Conservation (phyloP, 2,329 filamentous ascomycete species). For the Fusarium denticulatum region DNA sequence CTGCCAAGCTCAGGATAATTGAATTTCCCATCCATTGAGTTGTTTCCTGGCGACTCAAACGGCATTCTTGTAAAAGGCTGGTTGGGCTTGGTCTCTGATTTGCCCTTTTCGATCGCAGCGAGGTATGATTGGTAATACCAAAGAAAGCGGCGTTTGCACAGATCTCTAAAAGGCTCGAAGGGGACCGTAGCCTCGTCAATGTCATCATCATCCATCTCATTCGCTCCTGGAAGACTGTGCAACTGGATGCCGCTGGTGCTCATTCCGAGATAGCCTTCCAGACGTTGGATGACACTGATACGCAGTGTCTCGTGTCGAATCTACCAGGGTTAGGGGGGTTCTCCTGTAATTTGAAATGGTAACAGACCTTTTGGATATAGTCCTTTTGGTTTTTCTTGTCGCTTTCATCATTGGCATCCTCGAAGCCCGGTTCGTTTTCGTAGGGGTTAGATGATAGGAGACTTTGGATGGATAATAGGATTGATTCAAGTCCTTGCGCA, state of each 20-base stretch:
- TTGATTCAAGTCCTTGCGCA: constrained; percentile 93
- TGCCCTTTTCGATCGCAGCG: constrained; percentile 72
- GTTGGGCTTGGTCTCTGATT: constrained; percentile 69
- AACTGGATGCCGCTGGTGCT: constrained; percentile 58
- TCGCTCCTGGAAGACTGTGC: constrained; percentile 36
- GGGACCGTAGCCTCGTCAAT: constrained; percentile 64
- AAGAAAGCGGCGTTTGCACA: constrained; percentile 89
- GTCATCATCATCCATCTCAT: constrained; percentile 59
- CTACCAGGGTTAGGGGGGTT: constrained; percentile 55
- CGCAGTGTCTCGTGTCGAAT: constrained; percentile 91
- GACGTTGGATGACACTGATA: constrained; percentile 83
- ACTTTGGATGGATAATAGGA: constrained; percentile 94
- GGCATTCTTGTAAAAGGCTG: constrained; percentile 81
- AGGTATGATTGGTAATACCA: constrained; percentile 97
- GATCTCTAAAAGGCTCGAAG: constrained; percentile 89
- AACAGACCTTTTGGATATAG: constrained; percentile 79
- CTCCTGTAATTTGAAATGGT: neutral
- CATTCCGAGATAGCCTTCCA: constrained; percentile 82
- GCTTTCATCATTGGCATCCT: constrained; percentile 72
- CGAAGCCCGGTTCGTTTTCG: constrained; percentile 95
- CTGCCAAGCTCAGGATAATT: constrained; percentile 79
- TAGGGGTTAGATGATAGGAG: constrained; percentile 94
- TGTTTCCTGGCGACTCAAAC: constrained; percentile 76
- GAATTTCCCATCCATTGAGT: constrained; percentile 88
- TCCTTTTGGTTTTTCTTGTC: constrained; percentile 79